Evolutionary conservation across 805 yeast species (phyloP).

Genomic region (Debaryomyces hansenii): DNA sequence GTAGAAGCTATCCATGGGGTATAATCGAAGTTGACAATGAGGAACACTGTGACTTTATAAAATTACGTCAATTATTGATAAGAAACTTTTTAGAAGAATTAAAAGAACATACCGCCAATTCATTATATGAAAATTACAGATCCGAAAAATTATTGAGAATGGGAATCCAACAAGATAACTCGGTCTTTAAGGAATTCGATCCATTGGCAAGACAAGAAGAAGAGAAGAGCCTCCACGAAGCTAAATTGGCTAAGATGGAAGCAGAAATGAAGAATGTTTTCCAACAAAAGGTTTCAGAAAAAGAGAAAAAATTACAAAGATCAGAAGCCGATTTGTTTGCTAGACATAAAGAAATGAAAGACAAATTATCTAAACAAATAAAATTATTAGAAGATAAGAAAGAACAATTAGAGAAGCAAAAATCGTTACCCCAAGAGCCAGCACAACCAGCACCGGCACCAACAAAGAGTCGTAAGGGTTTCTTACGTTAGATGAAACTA

Average conservation of each 20-base stretch:
- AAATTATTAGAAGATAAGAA: slow-evolving; percentile 90
- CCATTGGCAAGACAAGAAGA: slow-evolving; percentile 92
- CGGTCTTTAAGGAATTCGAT: slow-evolving; percentile 93
- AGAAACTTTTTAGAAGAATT: slow-evolving; percentile 93
- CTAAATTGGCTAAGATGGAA: slow-evolving; percentile 90
- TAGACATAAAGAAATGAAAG: slow-evolving; percentile 96
- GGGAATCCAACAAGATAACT: slow-evolving; percentile 90
- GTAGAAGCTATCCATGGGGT: slow-evolving; percentile 97
- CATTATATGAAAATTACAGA: slow-evolving; percentile 86
- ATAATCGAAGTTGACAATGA: slow-evolving; percentile 93
- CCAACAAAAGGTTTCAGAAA: slow-evolving; percentile 93
- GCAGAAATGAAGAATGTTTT: slow-evolving; percentile 95
- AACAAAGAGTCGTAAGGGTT: slow-evolving; percentile 72
- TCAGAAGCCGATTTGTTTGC: slow-evolving; percentile 95
- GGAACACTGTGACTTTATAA: slow-evolving; percentile 87
- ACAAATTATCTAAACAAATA: slow-evolving; percentile 83
- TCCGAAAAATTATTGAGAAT: slow-evolving; percentile 72
- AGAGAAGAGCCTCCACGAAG: slow-evolving; percentile 90
- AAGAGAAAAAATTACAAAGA: slow-evolving; percentile 95
- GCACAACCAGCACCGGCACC: slow-evolving; percentile 42
- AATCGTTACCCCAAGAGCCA: slow-evolving; percentile 53
- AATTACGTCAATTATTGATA: slow-evolving; percentile 82
- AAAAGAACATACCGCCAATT: slow-evolving; percentile 76
- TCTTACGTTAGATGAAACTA: slow-evolving; percentile 52
- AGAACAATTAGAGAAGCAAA: slow-evolving; percentile 65